A percentile compares a stretch with the other conserved stretches of the same genome.
phyloP scores from a whole-genome alignment of 306 rosid genomes.

The Sophora flavescens region DNA sequence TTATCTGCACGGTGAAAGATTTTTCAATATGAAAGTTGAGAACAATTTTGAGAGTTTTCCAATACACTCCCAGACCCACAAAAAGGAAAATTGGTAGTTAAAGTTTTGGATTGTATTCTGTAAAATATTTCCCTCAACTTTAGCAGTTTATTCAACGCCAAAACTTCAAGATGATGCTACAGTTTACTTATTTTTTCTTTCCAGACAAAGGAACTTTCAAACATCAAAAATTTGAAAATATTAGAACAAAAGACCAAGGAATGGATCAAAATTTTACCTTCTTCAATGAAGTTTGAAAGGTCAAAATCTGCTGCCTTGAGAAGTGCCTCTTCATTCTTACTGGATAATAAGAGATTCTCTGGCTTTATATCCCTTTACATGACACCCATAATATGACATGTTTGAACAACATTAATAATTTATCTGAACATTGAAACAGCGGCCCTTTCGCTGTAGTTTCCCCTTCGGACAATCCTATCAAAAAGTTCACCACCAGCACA shows the following conservation, averaged over 20 bases:
- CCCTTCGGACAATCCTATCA: conserved; percentile 18
- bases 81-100: background rate
- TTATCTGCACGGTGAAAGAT: no score
- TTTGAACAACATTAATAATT: conserved; percentile 64
- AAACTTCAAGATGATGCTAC: no score
- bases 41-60: background rate
- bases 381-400: no score
- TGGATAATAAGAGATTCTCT: no score
- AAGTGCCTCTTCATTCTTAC: conserved; percentile 62
- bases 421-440: conserved; percentile 60
- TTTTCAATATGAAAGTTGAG: background rate
- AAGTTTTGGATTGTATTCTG: background rate
- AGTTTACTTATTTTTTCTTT: no score
- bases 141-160: background rate
- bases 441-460: conserved; percentile 25
- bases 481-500: conserved; percentile 31
- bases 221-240: no score
- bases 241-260: background rate
- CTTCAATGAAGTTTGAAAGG: conserved; percentile 68
- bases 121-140: background rate
- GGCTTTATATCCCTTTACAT: no score
- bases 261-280: conserved; percentile 50
- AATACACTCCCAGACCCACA: background rate
- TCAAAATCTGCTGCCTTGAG: conserved; percentile 77
- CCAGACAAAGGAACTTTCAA: no score